Base-by-base conservation (phyloP, 768 basidiomycete species). In the Naganishia antarctica region DNA sequence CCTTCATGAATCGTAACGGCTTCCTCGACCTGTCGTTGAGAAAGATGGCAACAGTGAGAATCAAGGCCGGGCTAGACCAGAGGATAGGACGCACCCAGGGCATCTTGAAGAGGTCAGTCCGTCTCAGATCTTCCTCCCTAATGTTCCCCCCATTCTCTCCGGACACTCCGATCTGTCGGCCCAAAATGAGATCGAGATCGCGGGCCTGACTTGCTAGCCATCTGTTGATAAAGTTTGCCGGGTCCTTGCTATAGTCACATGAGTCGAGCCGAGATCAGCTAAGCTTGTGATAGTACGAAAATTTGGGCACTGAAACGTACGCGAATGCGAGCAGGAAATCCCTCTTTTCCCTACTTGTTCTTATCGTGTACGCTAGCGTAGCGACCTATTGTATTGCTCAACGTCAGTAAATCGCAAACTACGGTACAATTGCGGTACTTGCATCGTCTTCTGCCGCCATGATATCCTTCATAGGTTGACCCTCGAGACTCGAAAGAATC, bases 191-290 rank as follows among this genome's bases (percentile, higher is more conserved):
- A 78, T 93, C 90, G 46, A 97, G 77, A 78, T 97, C 93, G 15
- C 90, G 83, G 49, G 91, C 89, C 75, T 97, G 93, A 1, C 89
- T 91, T 70, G 88, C 88, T 18, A 97, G 76, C 91, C 91, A 96
- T 2, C 85, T 87, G 72, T 92, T 87, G 62, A 92, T 88, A 74
- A 97, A 89, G 68, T 82, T 81, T 6, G 85, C 81, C 8, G 93
- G 90, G 51, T 91, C 84, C 0, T 83, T 80, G 34, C 62, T 63
- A 40, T 45, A 4, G 37, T 37, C 28, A 4, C 11, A 34, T 12
- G 37, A 23, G 26, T 28, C 16, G 6, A 23, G 3, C 15, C 25
- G 28, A 26, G n/a, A 41, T 60, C 7, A 8, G 31, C 31, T 37
- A 12, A 9, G 8, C 23, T 25, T 6, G 2, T 23, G 29, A 57